Evolutionary conservation across 2,329 filamentous ascomycete species (phyloP).

Genomic region (Teratosphaeria viscida): DNA sequence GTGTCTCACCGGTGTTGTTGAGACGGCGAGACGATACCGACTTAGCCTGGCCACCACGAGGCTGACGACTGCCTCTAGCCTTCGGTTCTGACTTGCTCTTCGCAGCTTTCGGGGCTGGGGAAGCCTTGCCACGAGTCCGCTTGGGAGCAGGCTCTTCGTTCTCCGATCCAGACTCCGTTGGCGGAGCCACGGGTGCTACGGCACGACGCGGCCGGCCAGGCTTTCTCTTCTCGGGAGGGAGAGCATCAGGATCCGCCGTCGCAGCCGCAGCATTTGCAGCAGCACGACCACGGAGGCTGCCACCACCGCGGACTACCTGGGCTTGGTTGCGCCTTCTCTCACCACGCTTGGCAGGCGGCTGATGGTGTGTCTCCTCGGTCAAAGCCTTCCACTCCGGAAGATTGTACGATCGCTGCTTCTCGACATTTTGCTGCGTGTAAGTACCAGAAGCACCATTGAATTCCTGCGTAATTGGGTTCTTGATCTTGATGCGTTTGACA

Average conservation of each 20-base stretch:
- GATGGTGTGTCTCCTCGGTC: conserved; percentile 90
- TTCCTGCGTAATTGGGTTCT: conserved; percentile 95
- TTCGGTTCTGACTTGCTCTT: conserved; percentile 30
- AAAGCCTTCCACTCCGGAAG: conserved; percentile 90
- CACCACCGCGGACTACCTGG: conserved; percentile 31
- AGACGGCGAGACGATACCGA: conserved; percentile 81
- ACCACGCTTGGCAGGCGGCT: conserved; percentile 83
- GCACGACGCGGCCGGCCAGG: conserved; percentile 38
- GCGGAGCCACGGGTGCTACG: conserved; percentile 9
- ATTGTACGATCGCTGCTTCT: conserved; percentile 93
- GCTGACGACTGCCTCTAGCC: conserved; percentile 30
- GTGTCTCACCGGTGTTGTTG: conserved; percentile 68
- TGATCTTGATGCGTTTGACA: conserved; percentile 84
- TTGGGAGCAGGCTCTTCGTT: conserved; percentile 15
- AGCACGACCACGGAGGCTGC: conserved; percentile 18
- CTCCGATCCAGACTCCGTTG: conserved; percentile 21
- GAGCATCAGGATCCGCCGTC: conserved; percentile 14
- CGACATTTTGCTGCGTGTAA: conserved; percentile 93
- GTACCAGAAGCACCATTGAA: conserved; percentile 93
- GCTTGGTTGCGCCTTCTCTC: conserved; percentile 57
- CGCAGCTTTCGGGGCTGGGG: conserved; percentile 40
- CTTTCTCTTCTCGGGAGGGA: conserved; percentile 36
- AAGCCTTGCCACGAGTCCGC: conserved; percentile 21
- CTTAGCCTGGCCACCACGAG: conserved; percentile 49
- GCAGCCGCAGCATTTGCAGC: conserved; percentile 14